phyloP scores from a whole-genome alignment of 1,284 basidiomycete genomes.

The Apiotrichum gracile region DNA sequence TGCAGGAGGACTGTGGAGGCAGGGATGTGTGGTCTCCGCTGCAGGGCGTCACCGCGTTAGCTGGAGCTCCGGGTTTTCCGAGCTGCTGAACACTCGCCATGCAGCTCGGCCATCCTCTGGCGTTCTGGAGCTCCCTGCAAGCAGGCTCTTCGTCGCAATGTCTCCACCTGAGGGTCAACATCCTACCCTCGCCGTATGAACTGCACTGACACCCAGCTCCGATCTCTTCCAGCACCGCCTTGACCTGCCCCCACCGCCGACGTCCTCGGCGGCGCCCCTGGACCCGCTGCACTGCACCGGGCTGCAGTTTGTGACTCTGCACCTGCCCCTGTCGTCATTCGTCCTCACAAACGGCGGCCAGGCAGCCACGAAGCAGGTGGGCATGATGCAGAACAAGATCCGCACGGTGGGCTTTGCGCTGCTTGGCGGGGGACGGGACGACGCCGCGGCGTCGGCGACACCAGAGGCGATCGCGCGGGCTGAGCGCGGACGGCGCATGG shows the following conservation, averaged over 20 bases:
- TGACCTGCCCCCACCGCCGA: conserved; percentile 36
- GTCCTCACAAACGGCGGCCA: conserved; percentile 51
- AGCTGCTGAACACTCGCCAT: too few species aligned
- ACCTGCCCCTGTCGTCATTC: conserved; percentile 50
- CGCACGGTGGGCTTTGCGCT: conserved; percentile 50
- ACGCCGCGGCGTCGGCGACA: conserved; percentile 6
- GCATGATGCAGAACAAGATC: conserved; percentile 48
- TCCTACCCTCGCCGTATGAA: too few species aligned
- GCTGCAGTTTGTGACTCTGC: conserved; percentile 47
- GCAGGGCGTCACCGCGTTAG: too few species aligned
- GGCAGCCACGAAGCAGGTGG: conserved; percentile 45
- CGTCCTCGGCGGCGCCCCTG: conserved; percentile 18
- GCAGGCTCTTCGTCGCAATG: too few species aligned
- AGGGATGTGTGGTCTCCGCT: too few species aligned
- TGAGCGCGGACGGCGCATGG: conserved; percentile 6
- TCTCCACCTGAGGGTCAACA: not conserved
- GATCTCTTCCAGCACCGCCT: conserved; percentile 54
- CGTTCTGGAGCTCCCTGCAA: too few species aligned
- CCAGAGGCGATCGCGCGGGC: conserved; percentile 7
- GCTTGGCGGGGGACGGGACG: conserved; percentile 40
- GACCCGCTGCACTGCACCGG: conserved; percentile 22
- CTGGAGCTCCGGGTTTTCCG: too few species aligned
- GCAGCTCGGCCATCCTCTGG: too few species aligned
- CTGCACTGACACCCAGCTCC: conserved; percentile 26
- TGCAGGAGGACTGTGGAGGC: too few species aligned